Evolutionary conservation across 257 asterid genomes (phyloP), one percentile per base, ranked within the genome.

Genomic region (Petunia secreta): DNA sequence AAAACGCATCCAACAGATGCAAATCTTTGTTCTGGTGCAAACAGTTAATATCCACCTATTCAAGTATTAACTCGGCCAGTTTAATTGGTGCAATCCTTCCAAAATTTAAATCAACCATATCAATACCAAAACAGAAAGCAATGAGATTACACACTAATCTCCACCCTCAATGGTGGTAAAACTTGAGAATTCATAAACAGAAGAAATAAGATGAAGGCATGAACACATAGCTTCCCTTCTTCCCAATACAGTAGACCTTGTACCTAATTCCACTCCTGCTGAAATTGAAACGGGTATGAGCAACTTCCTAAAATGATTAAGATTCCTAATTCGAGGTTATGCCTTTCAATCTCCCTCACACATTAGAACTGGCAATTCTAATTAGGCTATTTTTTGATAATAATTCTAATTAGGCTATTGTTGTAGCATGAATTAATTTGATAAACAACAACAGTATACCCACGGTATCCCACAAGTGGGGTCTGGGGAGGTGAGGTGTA

Each of bases 141-240:
- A 39, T 65, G 74, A 46, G 76, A 16, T 69, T n/a, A 69, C 16
- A 69, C 76, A 44, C 9, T n/a, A 69, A 43, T 68, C 57, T 68
- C 76, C 58, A 44, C 11, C 36, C 16, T 46, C 76, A 69, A 16
- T 43, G 10, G 58, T 8, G 76, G 57, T 16, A 16, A 69, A 66
- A 69, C 16, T 37, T 44, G 58, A 46, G 46, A 44, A 69, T 16
- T 69, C 58, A 69, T 44, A 16, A 44, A 16, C 58, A 69, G 4
- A 43, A 69, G 16, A 69, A 65, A 69, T 16, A 58, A 69, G 58
- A 46, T 44, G n/a, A 44, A 44, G 25, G 25, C 25, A 25, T 16
- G 25, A 69, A 69, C 76, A 69, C 0, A 48, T 54, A 68, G n/a
- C 41, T 68, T 68, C 41, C 39, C 6, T 44, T 69, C 76, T 69